Percentiles rank a stretch among this genome's conserved stretches.
phyloP scores from a whole-genome alignment of 2,329 filamentous ascomycete genomes.

The Scolecobasidium constrictum region DNA sequence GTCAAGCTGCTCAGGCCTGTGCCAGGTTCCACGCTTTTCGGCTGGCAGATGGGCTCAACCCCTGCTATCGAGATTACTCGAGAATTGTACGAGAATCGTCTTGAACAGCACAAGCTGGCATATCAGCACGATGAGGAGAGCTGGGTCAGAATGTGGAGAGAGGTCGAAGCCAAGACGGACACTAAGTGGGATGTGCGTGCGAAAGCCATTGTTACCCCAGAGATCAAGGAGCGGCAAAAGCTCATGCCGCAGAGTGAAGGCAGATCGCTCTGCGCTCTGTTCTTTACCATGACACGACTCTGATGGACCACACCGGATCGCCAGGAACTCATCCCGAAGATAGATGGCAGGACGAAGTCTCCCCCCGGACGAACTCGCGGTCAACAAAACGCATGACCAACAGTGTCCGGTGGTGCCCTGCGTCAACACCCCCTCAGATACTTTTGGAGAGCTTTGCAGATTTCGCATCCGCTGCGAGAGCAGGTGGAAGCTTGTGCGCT shows the following conservation, averaged over 20 bases:
- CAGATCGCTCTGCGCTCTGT: neutral
- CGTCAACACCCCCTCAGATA: too few relatives aligned
- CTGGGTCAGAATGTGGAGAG: constrained; percentile 27
- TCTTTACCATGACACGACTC: neutral
- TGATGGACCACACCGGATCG: too few relatives aligned
- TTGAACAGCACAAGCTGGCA: constrained; percentile 13
- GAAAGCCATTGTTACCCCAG: neutral
- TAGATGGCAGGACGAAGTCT: too few relatives aligned
- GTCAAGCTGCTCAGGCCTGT: constrained; percentile 24
- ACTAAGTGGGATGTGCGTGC: constrained; percentile 8
- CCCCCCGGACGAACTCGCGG: too few relatives aligned
- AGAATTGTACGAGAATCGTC: constrained; percentile 11
- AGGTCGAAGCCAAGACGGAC: constrained; percentile 12
- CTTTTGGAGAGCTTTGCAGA: too few relatives aligned
- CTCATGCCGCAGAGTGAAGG: neutral
- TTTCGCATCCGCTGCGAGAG: too few relatives aligned
- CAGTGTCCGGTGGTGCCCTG: too few relatives aligned
- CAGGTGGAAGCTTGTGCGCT: too few relatives aligned
- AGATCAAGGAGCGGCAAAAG: neutral
- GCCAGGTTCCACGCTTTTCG: constrained; percentile 39
- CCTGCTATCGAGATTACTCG: constrained; percentile 13
- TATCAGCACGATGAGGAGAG: constrained; percentile 24
- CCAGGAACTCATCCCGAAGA: too few relatives aligned
- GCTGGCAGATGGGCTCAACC: constrained; percentile 36
- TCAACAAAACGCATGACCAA: too few relatives aligned